Evolutionary conservation across 139 green algal genomes (phyloP), one percentile per base, ranked within the genome.

Genomic region (Chlorella sp.): DNA sequence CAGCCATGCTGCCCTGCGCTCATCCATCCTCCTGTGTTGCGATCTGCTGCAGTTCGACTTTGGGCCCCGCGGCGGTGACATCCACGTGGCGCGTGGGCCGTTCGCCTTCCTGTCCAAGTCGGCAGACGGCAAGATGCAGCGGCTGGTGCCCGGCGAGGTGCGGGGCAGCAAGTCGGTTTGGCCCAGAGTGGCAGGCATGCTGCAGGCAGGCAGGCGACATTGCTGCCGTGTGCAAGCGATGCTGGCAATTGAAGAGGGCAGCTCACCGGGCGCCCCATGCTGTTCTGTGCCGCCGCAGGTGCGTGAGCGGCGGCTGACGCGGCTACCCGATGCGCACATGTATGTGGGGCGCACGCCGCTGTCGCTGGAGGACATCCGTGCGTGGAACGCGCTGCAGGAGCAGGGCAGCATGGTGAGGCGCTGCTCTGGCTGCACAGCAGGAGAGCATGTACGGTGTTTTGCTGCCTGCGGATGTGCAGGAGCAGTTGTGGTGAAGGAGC

Each of bases 31-130:
- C 44, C 44, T 6, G 44, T n/a, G n/a, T n/a, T n/a, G n/a, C n/a
- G n/a, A n/a, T n/a, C 11, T 7, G 7, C 7, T 55, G 51, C 91
- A 94, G 85, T 95, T 95, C 73, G 92, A 95, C 84, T 95, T 95
- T 91, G 92, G 92, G 16, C 92, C 92, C 1, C 71, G 62, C 18
- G 92, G 92, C 25, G 92, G 92, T 0, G 92, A 95, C 70, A 88
- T 95, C 44, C 80, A 91, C 60, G 63, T 90, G 23, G 62, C 81
- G 23, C 78, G 44, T 23, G 81, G 86, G 32, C 86, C 86, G 32
- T 74, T 90, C 70, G 71, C 79, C 39, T 63, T 89, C 68, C 78
- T 89, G 3, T 87, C 51, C 67, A 85, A 78, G 83, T 60, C 82
- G 70, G 68, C 63, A 73, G 71, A 38, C 51, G 86, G 74, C 71